Percentiles rank a stretch among this genome's conserved stretches.
These are phyloP conservation scores for Naganishia cerealis DNA, from an alignment of 1,284 basidiomycete species.

Conservation along the genomic window DNA sequence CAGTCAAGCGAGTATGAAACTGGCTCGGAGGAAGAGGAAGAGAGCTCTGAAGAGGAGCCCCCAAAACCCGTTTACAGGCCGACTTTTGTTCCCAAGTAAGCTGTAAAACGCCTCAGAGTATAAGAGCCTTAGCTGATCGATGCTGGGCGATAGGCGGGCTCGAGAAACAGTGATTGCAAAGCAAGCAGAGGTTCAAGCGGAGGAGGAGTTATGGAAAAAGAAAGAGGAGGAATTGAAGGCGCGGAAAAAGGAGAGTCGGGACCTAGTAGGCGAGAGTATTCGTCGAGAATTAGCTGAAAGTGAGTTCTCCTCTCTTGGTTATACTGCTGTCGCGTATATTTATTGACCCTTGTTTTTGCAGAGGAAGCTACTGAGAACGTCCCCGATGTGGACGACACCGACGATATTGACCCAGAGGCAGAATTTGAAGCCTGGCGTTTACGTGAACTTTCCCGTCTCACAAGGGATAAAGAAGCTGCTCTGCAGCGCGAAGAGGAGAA, in stretches of 20 bases:
- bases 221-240: slow-evolving; percentile 29
- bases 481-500: slow-evolving; percentile 74
- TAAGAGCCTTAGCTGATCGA: background rate
- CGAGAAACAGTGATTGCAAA: slow-evolving; percentile 44
- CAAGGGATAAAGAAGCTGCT: slow-evolving; percentile 84
- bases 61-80: slow-evolving; percentile 51
- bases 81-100: slow-evolving; percentile 52
- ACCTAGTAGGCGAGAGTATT: slow-evolving; percentile 53
- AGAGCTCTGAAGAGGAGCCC: slow-evolving; percentile 38
- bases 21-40: slow-evolving; percentile 49
- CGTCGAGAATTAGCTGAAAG: slow-evolving; percentile 51
- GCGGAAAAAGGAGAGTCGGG: slow-evolving; percentile 45
- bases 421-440: slow-evolving; percentile 97
- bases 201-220: slow-evolving; percentile 23
- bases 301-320: slow-evolving; percentile 33
- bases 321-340: background rate
- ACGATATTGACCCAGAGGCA: slow-evolving; percentile 80
- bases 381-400: slow-evolving; percentile 90
- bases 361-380: slow-evolving; percentile 80
- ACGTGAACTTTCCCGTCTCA: slow-evolving; percentile 84
- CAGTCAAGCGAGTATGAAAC: slow-evolving; percentile 55
- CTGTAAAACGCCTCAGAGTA: background rate
- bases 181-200: slow-evolving; percentile 14
- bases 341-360: slow-evolving; percentile 48
- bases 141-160: slow-evolving; percentile 38